A percentile compares a stretch with the other conserved stretches of the same genome.
Conservation (phyloP, 2,329 filamentous ascomycete species). For the Hortaea werneckii region DNA sequence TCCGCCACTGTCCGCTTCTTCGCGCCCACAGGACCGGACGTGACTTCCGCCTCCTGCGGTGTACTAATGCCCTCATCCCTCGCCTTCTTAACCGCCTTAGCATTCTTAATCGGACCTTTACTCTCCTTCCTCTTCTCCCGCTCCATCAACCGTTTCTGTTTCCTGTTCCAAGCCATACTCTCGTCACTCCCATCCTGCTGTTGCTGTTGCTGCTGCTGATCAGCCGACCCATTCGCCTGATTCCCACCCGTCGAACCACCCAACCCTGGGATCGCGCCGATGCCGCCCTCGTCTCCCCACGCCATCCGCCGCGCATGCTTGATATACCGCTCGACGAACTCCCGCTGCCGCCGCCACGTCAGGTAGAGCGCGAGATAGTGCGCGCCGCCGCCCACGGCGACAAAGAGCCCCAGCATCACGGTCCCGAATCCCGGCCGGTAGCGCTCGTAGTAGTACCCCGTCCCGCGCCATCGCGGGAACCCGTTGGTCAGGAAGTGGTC, state of each 20-base stretch:
- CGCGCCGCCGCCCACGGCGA: conserved; percentile 70
- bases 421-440: conserved; percentile 85
- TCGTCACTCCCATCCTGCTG: conserved; percentile 26
- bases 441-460: conserved; percentile 93
- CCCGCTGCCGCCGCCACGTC: conserved; percentile 78
- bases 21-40: conserved; percentile 56
- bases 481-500: conserved; percentile 89
- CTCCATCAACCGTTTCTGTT: conserved; percentile 81
- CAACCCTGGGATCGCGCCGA: conserved; percentile 56
- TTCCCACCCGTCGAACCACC: conserved; percentile 29
- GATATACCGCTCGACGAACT: conserved; percentile 88
- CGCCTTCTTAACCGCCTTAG: conserved; percentile 42
- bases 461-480: conserved; percentile 93
- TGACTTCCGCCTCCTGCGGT: conserved; percentile 42
- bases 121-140: conserved; percentile 64
- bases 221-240: conserved; percentile 19
- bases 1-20: conserved; percentile 84
- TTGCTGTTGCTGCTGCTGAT: conserved; percentile 7
- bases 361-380: conserved; percentile 83
- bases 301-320: conserved; percentile 77
- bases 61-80: conserved; percentile 42
- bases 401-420: conserved; percentile 70
- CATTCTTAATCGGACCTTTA: conserved; percentile 32
- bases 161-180: conserved; percentile 61
- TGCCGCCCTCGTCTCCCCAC: conserved; percentile 72